Percentiles rank a stretch among this genome's conserved stretches.
phyloP scores from a whole-genome alignment of 1,139 yeast species.

The Yamadazyma epiphylla region DNA sequence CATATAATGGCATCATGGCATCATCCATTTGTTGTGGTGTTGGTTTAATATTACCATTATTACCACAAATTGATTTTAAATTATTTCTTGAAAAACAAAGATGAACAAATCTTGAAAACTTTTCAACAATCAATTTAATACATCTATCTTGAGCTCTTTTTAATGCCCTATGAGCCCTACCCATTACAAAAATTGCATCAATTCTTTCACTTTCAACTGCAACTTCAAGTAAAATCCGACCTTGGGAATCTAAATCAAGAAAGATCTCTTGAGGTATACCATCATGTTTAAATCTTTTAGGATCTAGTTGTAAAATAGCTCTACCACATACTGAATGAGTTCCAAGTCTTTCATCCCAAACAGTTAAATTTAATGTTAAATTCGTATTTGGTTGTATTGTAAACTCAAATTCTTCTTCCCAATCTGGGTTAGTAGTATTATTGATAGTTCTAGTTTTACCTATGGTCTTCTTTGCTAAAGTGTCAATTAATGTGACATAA shows the following conservation, averaged over 20 bases:
- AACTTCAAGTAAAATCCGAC: constrained; percentile 58
- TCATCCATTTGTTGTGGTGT: constrained; percentile 57
- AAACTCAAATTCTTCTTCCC: constrained; percentile 88
- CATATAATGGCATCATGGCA: constrained; percentile 71
- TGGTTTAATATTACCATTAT: constrained; percentile 41
- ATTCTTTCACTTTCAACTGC: constrained; percentile 75
- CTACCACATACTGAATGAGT: constrained; percentile 71
- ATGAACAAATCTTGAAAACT: constrained; percentile 44
- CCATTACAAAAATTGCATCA: constrained; percentile 77
- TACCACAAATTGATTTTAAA: constrained; percentile 52
- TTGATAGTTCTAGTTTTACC: constrained; percentile 70
- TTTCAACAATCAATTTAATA: constrained; percentile 63
- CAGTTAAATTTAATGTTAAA: constrained; percentile 51
- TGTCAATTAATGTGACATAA: constrained; percentile 66
- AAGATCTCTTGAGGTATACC: constrained; percentile 63
- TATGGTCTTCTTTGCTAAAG: constrained; percentile 50
- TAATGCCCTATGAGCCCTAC: constrained; percentile 67
- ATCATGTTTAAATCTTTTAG: constrained; percentile 60
- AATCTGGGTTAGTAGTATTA: constrained; percentile 66
- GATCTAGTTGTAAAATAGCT: constrained; percentile 60
- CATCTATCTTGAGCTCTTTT: constrained; percentile 61
- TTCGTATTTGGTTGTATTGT: constrained; percentile 37
- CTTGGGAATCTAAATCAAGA: constrained; percentile 66
- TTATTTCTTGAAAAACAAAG: constrained; percentile 41
- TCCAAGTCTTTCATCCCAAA: constrained; percentile 69